These are phyloP conservation scores for Leishmania gerbilli DNA, from an alignment of 208 protist genomes.

Conservation along the genomic window DNA sequence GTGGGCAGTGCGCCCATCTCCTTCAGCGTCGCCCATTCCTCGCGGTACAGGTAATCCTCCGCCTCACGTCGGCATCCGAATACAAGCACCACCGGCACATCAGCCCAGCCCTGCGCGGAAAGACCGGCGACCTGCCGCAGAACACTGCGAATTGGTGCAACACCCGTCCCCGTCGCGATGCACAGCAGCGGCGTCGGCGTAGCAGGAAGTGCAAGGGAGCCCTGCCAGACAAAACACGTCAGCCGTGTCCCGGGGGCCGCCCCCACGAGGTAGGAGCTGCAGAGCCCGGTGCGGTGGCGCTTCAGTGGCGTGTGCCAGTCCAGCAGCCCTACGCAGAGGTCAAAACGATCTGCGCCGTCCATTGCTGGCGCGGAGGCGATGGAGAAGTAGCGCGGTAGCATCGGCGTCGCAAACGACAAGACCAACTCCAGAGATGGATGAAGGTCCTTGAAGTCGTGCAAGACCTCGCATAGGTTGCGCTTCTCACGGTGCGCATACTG, in stretches of 20 bases:
- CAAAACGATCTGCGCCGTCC: conserved; percentile 37
- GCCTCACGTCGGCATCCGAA: conserved; percentile 73
- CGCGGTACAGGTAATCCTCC: conserved; percentile 78
- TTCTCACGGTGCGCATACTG: conserved; percentile 87
- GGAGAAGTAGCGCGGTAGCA: conserved; percentile 84
- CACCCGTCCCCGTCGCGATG: conserved; percentile 82
- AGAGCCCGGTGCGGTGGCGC: conserved; percentile 70
- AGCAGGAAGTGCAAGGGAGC: conserved; percentile 49
- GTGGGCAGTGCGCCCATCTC: conserved; percentile 29
- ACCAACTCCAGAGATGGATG: conserved; percentile 57
- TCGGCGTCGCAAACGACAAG: conserved; percentile 57
- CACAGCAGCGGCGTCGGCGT: conserved; percentile 59
- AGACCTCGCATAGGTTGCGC: conserved; percentile 87
- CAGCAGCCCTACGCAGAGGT: conserved; percentile 75
- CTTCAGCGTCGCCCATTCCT: conserved; percentile 59
- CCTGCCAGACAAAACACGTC: conserved; percentile 69
- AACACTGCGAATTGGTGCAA: conserved; percentile 75
- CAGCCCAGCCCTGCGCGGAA: conserved; percentile 22
- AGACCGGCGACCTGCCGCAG: conserved; percentile 69
- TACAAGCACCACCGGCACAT: conserved; percentile 75
- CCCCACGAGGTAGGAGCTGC: conserved; percentile 53
- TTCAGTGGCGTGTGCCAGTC: conserved; percentile 79
- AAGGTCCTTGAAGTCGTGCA: conserved; percentile 73
- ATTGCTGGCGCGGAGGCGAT: conserved; percentile 64
- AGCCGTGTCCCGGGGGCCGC: conserved; percentile 46